phyloP scores from a whole-genome alignment of 805 yeast genomes.

The baker's yeast (Saccharomyces cerevisiae) region DNA sequence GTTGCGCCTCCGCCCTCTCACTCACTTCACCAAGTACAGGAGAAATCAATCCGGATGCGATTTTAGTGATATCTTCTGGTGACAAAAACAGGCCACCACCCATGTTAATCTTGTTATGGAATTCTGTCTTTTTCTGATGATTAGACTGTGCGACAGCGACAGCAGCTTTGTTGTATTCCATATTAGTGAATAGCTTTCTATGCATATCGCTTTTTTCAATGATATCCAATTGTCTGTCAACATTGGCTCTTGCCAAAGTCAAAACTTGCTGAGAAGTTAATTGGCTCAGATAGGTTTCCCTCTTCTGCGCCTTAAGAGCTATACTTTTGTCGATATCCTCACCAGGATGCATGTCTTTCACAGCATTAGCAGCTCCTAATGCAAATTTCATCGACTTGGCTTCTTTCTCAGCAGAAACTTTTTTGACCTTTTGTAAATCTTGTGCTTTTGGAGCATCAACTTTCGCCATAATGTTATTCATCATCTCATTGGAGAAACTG shows the following conservation, averaged over 20 bases:
- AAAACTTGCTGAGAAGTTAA: conserved; percentile 35
- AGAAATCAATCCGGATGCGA: conserved; percentile 69
- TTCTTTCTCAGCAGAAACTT: conserved; percentile 60
- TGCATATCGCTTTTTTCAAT: conserved; percentile 36
- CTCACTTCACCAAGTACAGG: conserved; percentile 73
- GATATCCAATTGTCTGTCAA: conserved; percentile 34
- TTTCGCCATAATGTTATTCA: conserved; percentile 12
- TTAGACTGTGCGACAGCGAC: conserved; percentile 67
- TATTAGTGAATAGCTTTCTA: conserved; percentile 30
- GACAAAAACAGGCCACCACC: conserved; percentile 85
- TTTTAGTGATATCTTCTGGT: conserved; percentile 61
- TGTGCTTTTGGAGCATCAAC: background rate
- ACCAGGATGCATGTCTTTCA: conserved; percentile 33
- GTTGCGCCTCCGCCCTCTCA: conserved; percentile 59
- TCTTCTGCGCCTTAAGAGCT: conserved; percentile 3
- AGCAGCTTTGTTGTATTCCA: conserved; percentile 63
- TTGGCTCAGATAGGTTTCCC: conserved; percentile 25
- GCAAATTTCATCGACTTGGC: conserved; percentile 39
- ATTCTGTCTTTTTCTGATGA: conserved; percentile 45
- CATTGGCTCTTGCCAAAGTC: conserved; percentile 45
- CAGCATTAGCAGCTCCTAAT: conserved; percentile 34
- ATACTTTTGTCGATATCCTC: conserved; percentile 31
- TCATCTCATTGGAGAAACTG: conserved; percentile 14
- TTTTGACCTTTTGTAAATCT: conserved; percentile 13
- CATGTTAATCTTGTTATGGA: conserved; percentile 52